phyloP scores from a whole-genome alignment of 129 eudicot species.

The Flaveria trinervia region DNA sequence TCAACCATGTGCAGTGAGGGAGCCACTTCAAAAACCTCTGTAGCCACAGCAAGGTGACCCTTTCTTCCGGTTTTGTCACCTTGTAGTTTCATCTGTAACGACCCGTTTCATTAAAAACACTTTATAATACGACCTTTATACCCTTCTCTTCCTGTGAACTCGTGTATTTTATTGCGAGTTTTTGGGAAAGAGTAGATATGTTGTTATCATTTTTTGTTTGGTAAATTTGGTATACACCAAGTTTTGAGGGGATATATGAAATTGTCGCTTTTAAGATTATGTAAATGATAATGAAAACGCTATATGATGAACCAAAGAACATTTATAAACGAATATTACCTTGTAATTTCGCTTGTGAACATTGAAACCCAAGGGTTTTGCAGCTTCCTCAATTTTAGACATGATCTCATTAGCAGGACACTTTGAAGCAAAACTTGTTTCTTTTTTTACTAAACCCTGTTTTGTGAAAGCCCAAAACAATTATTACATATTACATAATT shows the following conservation, averaged over 20 bases:
- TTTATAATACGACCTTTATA: neutral
- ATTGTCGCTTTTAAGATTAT: neutral
- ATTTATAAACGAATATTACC: conserved; percentile 17
- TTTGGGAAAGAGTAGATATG: neutral
- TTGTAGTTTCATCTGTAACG: conserved; percentile 77
- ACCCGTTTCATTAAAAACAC: neutral
- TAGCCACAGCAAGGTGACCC: conserved; percentile 93
- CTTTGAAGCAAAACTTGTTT: conserved; percentile 83
- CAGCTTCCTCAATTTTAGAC: conserved; percentile 90
- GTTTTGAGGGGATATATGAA: neutral
- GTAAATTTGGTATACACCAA: neutral
- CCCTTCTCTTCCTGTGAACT: neutral
- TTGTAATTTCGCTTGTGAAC: conserved; percentile 81
- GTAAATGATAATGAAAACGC: neutral
- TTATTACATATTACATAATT: neutral
- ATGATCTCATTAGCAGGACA: conserved; percentile 82
- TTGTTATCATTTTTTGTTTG: neutral
- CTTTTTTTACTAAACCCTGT: conserved; percentile 72
- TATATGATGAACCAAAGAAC: neutral
- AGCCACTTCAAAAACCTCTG: conserved; percentile 97
- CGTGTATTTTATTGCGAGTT: neutral
- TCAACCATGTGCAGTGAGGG: conserved; percentile 93
- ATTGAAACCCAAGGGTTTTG: conserved; percentile 84
- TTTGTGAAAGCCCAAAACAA: conserved; percentile 6
- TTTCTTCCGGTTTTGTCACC: conserved; percentile 92